Evolutionary conservation across 805 yeast genomes (phyloP).

Genomic region (Zygosaccharomyces siamensis): DNA sequence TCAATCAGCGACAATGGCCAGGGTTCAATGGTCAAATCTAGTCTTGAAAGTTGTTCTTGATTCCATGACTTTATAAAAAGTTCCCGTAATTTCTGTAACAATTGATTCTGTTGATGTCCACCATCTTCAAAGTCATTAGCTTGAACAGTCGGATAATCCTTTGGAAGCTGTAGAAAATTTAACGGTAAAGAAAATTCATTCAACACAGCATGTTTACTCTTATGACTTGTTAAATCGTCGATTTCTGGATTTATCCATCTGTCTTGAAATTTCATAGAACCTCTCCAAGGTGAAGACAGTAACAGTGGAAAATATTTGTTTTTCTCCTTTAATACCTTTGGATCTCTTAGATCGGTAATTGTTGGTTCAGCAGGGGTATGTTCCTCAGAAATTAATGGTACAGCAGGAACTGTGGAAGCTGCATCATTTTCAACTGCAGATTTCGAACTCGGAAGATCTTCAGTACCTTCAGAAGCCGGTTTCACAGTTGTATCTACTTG

Average conservation of each 20-base stretch:
- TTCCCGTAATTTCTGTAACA: slow-evolving; percentile 33
- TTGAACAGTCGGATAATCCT: slow-evolving; percentile 31
- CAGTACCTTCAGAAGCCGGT: background rate
- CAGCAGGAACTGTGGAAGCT: background rate
- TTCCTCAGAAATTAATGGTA: background rate
- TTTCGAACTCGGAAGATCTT: slow-evolving; percentile 1
- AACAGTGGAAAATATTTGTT: slow-evolving; percentile 40
- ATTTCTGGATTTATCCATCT: slow-evolving; percentile 13
- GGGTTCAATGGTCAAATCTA: background rate
- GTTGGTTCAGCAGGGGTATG: slow-evolving; percentile 4
- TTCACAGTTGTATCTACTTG: background rate
- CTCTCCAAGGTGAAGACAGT: slow-evolving; percentile 22
- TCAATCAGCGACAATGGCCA: slow-evolving; percentile 52
- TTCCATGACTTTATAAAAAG: slow-evolving; percentile 44
- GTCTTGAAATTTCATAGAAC: slow-evolving; percentile 15
- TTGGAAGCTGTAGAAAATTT: slow-evolving; percentile 6
- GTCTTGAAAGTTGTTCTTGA: slow-evolving; percentile 12
- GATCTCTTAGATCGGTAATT: slow-evolving; percentile 16
- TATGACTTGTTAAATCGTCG: slow-evolving; percentile 20
- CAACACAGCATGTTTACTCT: slow-evolving; percentile 26
- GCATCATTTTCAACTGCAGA: background rate
- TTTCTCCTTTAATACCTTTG: slow-evolving; percentile 30
- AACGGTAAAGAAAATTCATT: slow-evolving; percentile 26
- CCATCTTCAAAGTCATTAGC: slow-evolving; percentile 28
- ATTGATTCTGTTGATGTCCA: slow-evolving; percentile 24